These are phyloP conservation scores for Mucor indicus DNA, from an alignment of 371 early-diverging fungal species.

Conservation along the genomic window DNA sequence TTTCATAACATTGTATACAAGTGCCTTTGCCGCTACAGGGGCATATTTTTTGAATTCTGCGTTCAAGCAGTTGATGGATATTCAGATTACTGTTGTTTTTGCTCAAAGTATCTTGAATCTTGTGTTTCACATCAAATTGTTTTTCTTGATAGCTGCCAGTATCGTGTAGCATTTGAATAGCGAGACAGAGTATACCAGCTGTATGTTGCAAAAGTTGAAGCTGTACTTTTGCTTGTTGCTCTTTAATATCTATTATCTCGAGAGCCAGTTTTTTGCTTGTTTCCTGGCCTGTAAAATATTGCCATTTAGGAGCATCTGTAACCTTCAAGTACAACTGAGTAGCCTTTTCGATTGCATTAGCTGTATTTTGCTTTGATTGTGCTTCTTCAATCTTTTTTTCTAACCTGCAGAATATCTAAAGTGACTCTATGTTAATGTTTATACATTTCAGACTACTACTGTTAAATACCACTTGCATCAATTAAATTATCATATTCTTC, in stretches of 20 bases:
- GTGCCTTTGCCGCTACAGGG: constrained; percentile 30
- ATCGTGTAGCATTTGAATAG: constrained; percentile 37
- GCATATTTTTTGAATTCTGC: constrained; percentile 7
- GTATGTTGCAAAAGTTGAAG: constrained; percentile 68
- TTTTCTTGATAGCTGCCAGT: too few species aligned
- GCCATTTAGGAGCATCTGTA: constrained; percentile 14
- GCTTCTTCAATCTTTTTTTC: constrained; percentile 16
- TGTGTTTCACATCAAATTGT: too few species aligned
- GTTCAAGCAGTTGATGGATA: neutral
- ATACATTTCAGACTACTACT: neutral
- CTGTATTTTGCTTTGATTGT: constrained; percentile 44
- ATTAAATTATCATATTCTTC: constrained; percentile 59
- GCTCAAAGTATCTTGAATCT: too few species aligned
- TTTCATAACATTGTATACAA: constrained; percentile 21
- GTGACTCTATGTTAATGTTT: neutral
- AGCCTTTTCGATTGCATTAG: constrained; percentile 67
- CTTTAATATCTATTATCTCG: constrained; percentile 59
- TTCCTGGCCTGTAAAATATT: constrained; percentile 45
- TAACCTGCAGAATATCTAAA: constrained; percentile 14
- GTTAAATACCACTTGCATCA: constrained; percentile 44
- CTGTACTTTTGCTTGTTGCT: constrained; percentile 62
- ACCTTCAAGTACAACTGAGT: constrained; percentile 59
- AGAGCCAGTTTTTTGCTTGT: constrained; percentile 65
- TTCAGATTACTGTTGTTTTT: neutral
- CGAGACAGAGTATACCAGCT: constrained; percentile 57